phyloP scores from a whole-genome alignment of 257 asterid species.

The Capsicum baccatum region DNA sequence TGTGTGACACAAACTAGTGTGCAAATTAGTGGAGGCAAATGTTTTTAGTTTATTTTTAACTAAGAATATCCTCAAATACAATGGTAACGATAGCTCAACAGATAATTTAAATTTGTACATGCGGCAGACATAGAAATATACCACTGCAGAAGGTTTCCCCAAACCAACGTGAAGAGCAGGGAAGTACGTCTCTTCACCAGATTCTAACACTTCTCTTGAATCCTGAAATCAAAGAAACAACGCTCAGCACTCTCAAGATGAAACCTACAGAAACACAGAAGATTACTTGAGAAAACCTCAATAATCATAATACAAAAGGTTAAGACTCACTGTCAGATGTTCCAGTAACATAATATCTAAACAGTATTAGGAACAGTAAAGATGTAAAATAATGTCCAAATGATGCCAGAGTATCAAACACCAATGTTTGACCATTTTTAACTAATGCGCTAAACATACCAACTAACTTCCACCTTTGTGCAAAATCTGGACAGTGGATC shows the following conservation, averaged over 20 bases:
- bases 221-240: conserved; percentile 54
- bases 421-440: background rate
- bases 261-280: background rate
- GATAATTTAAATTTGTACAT: background rate
- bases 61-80: background rate
- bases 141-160: conserved; percentile 84
- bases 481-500: conserved; percentile 14
- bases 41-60: background rate
- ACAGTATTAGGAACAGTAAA: conserved; percentile 2
- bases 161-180: conserved; percentile 88
- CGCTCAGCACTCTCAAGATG: background rate
- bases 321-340: background rate
- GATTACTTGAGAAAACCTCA: background rate
- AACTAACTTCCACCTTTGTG: conserved; percentile 1
- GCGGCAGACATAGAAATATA: conserved; percentile 45
- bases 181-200: conserved; percentile 90
- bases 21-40: conserved; percentile 3
- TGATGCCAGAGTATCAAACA: background rate
- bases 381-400: background rate
- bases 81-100: background rate
- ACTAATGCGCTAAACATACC: background rate
- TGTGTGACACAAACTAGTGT: background rate
- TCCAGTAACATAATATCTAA: background rate
- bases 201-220: conserved; percentile 58
- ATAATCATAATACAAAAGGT: conserved; percentile 22